Conservation (phyloP, 805 yeast genomes). For the Teunomyces barrocoloradensis region DNA sequence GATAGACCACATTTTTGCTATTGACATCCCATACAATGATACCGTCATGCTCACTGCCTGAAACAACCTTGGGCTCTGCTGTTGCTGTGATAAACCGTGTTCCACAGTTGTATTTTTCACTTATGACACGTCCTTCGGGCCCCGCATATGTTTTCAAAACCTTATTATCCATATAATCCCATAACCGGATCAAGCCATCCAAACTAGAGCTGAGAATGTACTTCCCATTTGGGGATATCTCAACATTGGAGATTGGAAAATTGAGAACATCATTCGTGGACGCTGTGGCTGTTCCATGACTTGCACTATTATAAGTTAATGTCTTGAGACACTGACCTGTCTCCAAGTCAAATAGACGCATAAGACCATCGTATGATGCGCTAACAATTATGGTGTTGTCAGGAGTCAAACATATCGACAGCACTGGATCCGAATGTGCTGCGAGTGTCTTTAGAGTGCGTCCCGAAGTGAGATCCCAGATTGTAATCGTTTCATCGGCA, state of each 20-base stretch:
- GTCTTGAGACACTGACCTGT: constrained; percentile 93
- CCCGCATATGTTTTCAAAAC: constrained; percentile 68
- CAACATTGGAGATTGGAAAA: constrained; percentile 74
- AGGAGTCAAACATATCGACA: constrained; percentile 66
- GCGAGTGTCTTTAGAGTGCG: constrained; percentile 72
- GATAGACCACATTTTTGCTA: constrained; percentile 45
- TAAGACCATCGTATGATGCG: constrained; percentile 88
- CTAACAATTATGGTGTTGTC: constrained; percentile 83
- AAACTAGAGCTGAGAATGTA: constrained; percentile 74
- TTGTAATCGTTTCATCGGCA: constrained; percentile 84
- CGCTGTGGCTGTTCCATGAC: constrained; percentile 58
- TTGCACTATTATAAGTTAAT: constrained; percentile 68
- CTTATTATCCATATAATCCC: constrained; percentile 83
- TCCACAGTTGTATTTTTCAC: constrained; percentile 53
- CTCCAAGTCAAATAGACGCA: constrained; percentile 82
- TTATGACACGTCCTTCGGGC: constrained; percentile 27
- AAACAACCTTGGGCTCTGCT: constrained; percentile 43
- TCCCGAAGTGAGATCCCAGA: constrained; percentile 83
- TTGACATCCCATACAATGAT: constrained; percentile 69
- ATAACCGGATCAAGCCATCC: constrained; percentile 74
- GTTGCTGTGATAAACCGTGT: constrained; percentile 47
- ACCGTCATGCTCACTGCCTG: constrained; percentile 60
- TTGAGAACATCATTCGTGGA: constrained; percentile 47
- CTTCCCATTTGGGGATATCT: constrained; percentile 76
- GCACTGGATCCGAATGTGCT: constrained; percentile 91